phyloP scores from a whole-genome alignment of 129 eudicot genomes.

The Smallanthus sonchifolius region DNA sequence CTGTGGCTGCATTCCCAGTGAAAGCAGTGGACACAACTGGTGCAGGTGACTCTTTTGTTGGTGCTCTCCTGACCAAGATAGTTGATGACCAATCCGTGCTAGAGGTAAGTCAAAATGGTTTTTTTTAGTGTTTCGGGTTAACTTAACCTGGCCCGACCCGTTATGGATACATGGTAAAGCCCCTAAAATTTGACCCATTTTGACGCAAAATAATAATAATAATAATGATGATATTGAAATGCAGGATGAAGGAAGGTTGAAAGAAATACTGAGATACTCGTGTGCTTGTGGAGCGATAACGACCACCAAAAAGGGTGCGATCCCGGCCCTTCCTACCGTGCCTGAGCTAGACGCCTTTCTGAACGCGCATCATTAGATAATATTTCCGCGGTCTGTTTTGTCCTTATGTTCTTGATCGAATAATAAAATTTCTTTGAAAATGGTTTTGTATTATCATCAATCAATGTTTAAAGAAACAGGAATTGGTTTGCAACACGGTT shows the following conservation, averaged over 20 bases:
- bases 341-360: conserved; percentile 53
- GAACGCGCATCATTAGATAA: conserved; percentile 20
- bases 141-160: neutral
- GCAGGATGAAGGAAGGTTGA: conserved; percentile 70
- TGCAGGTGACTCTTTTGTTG: conserved; percentile 95
- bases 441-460: conserved; percentile 26
- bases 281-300: conserved; percentile 98
- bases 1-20: conserved; percentile 54
- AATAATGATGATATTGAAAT: neutral
- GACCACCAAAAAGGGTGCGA: conserved; percentile 94
- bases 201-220: neutral
- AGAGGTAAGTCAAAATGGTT: conserved; percentile 32
- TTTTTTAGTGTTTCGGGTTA: neutral
- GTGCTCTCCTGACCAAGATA: conserved; percentile 76
- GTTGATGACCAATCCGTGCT: conserved; percentile 69
- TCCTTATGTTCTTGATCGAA: conserved; percentile 7
- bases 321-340: conserved; percentile 87
- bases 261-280: conserved; percentile 57
- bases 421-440: conserved; percentile 20
- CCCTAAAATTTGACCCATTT: neutral
- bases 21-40: conserved; percentile 96
- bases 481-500: neutral
- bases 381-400: neutral
- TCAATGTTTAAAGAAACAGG: conserved; percentile 18
- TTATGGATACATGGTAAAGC: neutral